phyloP scores from a whole-genome alignment of 768 basidiomycete genomes.

The Boletus subcaerulescens region DNA sequence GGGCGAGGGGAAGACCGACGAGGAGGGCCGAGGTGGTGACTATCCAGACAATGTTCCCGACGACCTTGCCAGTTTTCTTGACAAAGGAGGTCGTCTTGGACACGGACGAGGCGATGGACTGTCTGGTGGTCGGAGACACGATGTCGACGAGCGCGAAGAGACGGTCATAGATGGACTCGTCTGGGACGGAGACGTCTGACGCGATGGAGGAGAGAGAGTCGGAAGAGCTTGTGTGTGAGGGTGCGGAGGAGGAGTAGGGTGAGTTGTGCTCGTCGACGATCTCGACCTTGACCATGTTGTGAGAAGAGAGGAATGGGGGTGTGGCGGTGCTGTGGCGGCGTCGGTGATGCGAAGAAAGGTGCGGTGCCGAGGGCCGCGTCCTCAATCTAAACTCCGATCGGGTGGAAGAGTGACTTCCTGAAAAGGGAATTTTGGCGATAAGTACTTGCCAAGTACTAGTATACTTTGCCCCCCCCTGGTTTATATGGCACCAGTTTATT shows the following conservation, averaged over 20 bases:
- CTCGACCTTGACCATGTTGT: conserved; percentile 88
- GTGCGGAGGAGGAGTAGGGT: conserved; percentile 72
- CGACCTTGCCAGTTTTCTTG: conserved; percentile 64
- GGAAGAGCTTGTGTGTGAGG: conserved; percentile 65
- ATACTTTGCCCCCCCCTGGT: conserved; percentile 6
- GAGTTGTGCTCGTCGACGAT: conserved; percentile 78
- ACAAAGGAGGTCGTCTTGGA: conserved; percentile 60
- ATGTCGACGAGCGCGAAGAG: conserved; percentile 93
- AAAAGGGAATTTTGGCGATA: conserved; percentile 14
- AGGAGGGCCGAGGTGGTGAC: conserved; percentile 91
- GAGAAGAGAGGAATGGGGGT: not conserved
- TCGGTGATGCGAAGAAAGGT: conserved; percentile 16
- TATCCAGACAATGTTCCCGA: conserved; percentile 92
- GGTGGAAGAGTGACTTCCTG: conserved; percentile 2
- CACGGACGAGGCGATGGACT: conserved; percentile 61
- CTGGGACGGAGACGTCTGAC: conserved; percentile 61
- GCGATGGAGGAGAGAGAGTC: conserved; percentile 78
- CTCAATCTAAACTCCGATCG: conserved; percentile 26
- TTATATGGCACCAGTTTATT: conserved; percentile 15
- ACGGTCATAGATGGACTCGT: conserved; percentile 88
- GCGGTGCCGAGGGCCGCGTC: conserved; percentile 27
- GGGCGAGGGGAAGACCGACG: conserved; percentile 88
- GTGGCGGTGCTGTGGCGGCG: conserved; percentile 22
- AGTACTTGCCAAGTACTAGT: conserved; percentile 24
- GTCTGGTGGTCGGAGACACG: conserved; percentile 86